These are phyloP conservation scores for Sugiyamaella xylanicola DNA, from an alignment of 1,139 yeast genomes.

Conservation along the genomic window DNA sequence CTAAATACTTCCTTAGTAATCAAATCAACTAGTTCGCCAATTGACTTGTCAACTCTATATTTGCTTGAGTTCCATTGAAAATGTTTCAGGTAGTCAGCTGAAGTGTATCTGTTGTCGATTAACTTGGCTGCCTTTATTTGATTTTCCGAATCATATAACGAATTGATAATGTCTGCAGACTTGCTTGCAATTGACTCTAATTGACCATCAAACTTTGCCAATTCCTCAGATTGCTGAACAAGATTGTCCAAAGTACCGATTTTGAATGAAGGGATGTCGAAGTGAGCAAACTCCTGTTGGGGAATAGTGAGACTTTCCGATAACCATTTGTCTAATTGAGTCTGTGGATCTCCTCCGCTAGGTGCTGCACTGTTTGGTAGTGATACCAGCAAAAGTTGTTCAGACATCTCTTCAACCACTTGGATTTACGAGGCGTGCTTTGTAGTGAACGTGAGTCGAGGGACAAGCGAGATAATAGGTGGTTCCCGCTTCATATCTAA, in stretches of 20 bases:
- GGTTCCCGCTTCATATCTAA: constrained; percentile 1
- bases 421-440: constrained; percentile 3
- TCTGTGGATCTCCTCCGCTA: constrained; percentile 47
- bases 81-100: constrained; percentile 62
- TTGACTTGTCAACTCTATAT: constrained; percentile 81
- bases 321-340: constrained; percentile 47
- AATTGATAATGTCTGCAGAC: constrained; percentile 67
- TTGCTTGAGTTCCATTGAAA: constrained; percentile 89
- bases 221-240: constrained; percentile 88
- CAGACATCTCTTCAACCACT: constrained; percentile 6
- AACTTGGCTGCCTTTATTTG: constrained; percentile 51
- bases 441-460: not conserved
- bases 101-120: constrained; percentile 50
- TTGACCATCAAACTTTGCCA: constrained; percentile 76
- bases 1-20: constrained; percentile 78
- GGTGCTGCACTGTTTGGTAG: constrained; percentile 55
- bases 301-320: constrained; percentile 33
- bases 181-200: constrained; percentile 68
- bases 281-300: constrained; percentile 40
- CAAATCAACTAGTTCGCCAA: constrained; percentile 68
- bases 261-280: constrained; percentile 82
- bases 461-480: constrained; percentile 8
- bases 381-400: constrained; percentile 42
- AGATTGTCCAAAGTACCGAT: constrained; percentile 93
- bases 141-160: constrained; percentile 51